Percentiles rank a stretch among this genome's conserved stretches.
Conservation (phyloP, 345 rosid species). For the Trapa incisa region DNA sequence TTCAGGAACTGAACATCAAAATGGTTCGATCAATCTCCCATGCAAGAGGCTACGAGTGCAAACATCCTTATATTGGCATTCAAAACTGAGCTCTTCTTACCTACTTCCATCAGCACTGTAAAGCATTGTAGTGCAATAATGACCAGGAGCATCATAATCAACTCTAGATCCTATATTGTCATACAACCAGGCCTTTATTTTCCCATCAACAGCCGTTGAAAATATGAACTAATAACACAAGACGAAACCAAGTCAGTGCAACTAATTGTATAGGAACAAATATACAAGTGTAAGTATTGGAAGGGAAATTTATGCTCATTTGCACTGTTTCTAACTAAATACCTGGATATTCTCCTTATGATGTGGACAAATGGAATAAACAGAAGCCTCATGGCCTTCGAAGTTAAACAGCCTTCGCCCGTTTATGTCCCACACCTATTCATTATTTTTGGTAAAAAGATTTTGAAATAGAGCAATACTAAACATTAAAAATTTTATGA, state of each 20-base stretch:
- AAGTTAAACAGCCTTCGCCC: conserved; percentile 57
- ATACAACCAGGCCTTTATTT: conserved; percentile 84
- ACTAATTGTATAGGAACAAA: conserved; percentile 4
- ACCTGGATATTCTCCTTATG: conserved; percentile 88
- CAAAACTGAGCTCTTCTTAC: conserved; percentile 26
- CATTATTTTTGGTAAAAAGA: conserved; percentile 16
- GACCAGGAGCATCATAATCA: conserved; percentile 75
- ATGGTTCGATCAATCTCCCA: background rate
- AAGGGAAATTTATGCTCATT: background rate
- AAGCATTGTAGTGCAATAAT: conserved; percentile 70
- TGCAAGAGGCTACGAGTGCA: background rate
- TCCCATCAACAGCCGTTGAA: conserved; percentile 73
- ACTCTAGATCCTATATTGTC: conserved; percentile 72
- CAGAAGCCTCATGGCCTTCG: conserved; percentile 83
- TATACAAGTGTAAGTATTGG: conserved; percentile 4
- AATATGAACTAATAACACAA: conserved; percentile 49
- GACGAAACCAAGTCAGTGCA: background rate
- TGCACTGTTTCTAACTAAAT: background rate
- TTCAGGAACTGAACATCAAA: background rate
- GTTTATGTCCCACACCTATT: conserved; percentile 73
- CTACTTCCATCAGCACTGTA: conserved; percentile 82
- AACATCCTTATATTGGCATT: background rate
- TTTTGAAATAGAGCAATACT: conserved; percentile 7
- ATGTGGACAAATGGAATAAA: conserved; percentile 83
- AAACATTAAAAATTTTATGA: background rate